These are phyloP conservation scores for Ichthyophthirius multifiliis DNA, from an alignment of 169 alveolate genomes.

Conservation along the genomic window DNA sequence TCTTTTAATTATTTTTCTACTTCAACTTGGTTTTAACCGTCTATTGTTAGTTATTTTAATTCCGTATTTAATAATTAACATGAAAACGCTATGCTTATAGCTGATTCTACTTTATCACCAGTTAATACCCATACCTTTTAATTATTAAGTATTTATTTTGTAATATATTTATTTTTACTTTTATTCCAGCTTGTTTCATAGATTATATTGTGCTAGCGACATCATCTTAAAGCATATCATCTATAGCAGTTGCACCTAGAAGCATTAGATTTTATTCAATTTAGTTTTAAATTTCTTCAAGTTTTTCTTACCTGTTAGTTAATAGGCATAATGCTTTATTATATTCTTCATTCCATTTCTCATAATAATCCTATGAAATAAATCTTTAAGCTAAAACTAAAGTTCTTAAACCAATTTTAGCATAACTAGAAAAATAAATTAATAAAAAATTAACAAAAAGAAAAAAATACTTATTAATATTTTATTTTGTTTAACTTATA, in stretches of 20 bases:
- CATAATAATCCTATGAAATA: constrained; percentile 49
- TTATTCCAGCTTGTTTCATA: constrained; percentile 68
- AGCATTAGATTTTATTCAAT: constrained; percentile 67
- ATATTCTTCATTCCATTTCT: constrained; percentile 32
- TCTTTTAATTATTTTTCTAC: constrained; percentile 19
- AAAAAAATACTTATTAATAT: background rate
- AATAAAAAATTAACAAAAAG: background rate
- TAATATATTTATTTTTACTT: background rate
- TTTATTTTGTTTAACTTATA: background rate
- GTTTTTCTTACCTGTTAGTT: constrained; percentile 48
- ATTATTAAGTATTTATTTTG: background rate
- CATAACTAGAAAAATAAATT: constrained; percentile 34
- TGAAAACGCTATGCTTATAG: constrained; percentile 80
- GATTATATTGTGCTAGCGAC: constrained; percentile 66
- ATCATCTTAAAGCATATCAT: constrained; percentile 72
- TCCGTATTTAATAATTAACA: constrained; percentile 57
- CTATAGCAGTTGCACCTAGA: constrained; percentile 80
- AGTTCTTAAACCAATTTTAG: constrained; percentile 76
- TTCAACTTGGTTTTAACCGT: constrained; percentile 19
- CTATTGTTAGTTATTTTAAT: constrained; percentile 46
- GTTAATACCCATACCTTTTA: constrained; percentile 81
- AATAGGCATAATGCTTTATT: constrained; percentile 33
- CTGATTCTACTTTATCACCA: constrained; percentile 88
- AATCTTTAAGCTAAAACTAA: constrained; percentile 67
- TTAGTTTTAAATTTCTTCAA: constrained; percentile 43